Conservation (phyloP, 2,329 filamentous ascomycete genomes). For the Parastagonospora nodorum region DNA sequence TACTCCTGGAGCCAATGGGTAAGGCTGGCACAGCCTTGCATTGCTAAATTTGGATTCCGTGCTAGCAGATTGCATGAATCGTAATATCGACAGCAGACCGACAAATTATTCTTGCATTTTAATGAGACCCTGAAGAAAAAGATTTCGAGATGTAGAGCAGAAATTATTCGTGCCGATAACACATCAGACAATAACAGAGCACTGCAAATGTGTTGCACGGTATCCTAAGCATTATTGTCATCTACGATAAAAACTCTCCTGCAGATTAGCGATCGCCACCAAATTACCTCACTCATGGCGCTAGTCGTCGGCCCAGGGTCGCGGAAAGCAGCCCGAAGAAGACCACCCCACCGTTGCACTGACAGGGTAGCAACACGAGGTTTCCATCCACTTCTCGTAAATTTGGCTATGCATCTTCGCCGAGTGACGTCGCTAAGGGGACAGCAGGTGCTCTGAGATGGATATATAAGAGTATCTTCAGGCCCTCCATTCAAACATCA, state of each 20-base stretch:
- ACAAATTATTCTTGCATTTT: background rate
- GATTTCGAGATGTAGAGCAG: too few relatives aligned
- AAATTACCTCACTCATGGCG: background rate
- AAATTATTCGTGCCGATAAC: too few relatives aligned
- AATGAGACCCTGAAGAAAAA: background rate
- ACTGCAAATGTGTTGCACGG: background rate
- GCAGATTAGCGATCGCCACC: background rate
- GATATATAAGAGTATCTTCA: slow-evolving; percentile 17
- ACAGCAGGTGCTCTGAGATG: background rate
- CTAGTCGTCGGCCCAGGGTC: background rate
- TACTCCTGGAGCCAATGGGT: background rate
- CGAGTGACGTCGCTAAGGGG: slow-evolving; percentile 10
- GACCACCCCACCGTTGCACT: background rate
- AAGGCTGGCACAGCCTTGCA: slow-evolving; percentile 12
- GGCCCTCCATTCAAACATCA: background rate
- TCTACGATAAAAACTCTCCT: background rate
- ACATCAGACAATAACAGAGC: background rate
- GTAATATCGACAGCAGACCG: background rate
- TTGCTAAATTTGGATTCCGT: slow-evolving; percentile 11
- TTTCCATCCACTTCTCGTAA: slow-evolving; percentile 3
- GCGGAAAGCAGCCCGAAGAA: background rate
- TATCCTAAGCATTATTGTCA: background rate
- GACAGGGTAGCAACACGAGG: slow-evolving; percentile 1
- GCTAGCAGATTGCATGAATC: slow-evolving; percentile 1
- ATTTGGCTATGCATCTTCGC: slow-evolving; percentile 3